Evolutionary conservation across 805 yeast genomes (phyloP), one percentile per base, ranked within the genome.

Genomic region (Ogataea chonburiensis): DNA sequence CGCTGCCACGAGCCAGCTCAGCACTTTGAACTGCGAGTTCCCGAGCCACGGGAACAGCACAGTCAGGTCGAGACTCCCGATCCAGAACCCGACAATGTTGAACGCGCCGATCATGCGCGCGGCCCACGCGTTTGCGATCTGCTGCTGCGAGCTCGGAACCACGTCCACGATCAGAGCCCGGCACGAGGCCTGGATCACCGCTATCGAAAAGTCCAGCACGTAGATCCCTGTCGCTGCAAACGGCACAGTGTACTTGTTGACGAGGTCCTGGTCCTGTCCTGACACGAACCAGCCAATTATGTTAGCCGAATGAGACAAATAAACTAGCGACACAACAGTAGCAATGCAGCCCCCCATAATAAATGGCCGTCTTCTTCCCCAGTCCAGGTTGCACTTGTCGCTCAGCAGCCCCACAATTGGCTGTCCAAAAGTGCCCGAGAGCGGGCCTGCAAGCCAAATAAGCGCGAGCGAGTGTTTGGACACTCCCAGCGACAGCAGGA

Each of bases 381-480:
- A 55, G 20, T 48, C 52, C 29, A 61, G 51, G 38, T 63, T 58
- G 23, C 73, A 69, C 38, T 68, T 67, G 52, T 79, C 86, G 40
- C 80, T 73, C 28, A 74, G 49, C 6, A 75, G 62, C 0, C 86
- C 86, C 24, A 78, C 72, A 4, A 78, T 61, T 0, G 86, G 86
- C 54, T 79, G 85, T 0, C 81, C 81, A 15, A 79, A 45, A 0
- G 79, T 67, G 1, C 85, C 85, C 10, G 80, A 71, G 11, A 77
- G 48, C 0, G 86, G 85, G 2, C 85, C 83, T 1, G 83, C 82
- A 15, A 79, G 67, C 86, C 85, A 79, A 4, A 79, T 70, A 29
- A 79, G 58, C 5, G 81, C 77, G 46, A 79, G 55, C 0, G 67
- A 48, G 15, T 73, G 68, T 47, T 76, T 77, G 2, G 82, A 71